Evolutionary conservation across 179 eudicot species (phyloP).

Genomic region (Beta lomatogona): DNA sequence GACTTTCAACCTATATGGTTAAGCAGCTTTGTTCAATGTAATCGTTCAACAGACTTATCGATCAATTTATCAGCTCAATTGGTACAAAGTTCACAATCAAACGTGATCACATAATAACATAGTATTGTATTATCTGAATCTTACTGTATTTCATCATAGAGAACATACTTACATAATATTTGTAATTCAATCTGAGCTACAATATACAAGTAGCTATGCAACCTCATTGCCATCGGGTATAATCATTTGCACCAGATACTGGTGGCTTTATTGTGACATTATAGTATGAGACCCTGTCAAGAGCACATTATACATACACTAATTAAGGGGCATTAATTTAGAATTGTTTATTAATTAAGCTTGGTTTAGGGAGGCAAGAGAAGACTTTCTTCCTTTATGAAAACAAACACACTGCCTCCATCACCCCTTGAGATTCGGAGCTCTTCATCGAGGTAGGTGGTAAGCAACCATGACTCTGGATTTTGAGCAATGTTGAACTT

Average conservation of each 20-base stretch:
- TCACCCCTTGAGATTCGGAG: slow-evolving; percentile 91
- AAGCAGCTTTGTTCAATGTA: too few species aligned
- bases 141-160: background rate
- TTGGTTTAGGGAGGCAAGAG: slow-evolving; percentile 42
- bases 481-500: slow-evolving; percentile 65
- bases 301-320: background rate
- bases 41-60: too few species aligned
- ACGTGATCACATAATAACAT: too few species aligned
- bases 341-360: too few species aligned
- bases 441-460: slow-evolving; percentile 90
- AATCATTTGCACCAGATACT: slow-evolving; percentile 6
- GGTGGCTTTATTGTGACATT: slow-evolving; percentile 10
- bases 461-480: slow-evolving; percentile 81
- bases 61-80: too few species aligned
- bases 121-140: background rate
- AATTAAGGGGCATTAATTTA: background rate
- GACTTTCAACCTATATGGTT: too few species aligned
- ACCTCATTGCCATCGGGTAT: slow-evolving; percentile 5
- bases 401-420: slow-evolving; percentile 78
- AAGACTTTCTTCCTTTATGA: slow-evolving; percentile 77
- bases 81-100: too few species aligned
- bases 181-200: background rate
- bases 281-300: slow-evolving; percentile 3
- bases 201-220: background rate
- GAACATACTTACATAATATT: background rate